These are phyloP conservation scores for Pleurotus tuoliensis DNA, from an alignment of 768 basidiomycete species.

Conservation along the genomic window DNA sequence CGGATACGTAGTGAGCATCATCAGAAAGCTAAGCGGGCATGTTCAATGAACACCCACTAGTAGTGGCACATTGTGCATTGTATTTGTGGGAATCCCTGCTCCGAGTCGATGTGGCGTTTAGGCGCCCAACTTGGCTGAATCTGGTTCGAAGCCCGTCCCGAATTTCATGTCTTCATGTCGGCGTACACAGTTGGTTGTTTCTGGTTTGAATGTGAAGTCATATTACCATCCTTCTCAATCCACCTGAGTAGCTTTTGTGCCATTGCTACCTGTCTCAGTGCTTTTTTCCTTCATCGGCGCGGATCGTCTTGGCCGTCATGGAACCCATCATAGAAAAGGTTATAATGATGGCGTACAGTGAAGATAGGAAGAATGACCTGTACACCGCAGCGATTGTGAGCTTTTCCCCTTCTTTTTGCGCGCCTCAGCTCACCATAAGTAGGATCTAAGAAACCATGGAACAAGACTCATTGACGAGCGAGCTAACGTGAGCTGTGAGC, in stretches of 20 bases:
- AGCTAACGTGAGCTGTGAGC: constrained; percentile 33
- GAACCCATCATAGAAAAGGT: constrained; percentile 23
- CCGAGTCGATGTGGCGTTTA: no score
- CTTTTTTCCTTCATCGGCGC: constrained; percentile 47
- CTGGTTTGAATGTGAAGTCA: neutral
- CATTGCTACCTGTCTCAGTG: constrained; percentile 23
- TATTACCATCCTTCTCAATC: neutral
- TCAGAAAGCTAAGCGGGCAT: no score
- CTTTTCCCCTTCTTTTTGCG: neutral
- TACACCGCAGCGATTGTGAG: constrained; percentile 38
- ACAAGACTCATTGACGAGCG: constrained; percentile 26
- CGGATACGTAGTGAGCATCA: no score
- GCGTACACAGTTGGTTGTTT: neutral
- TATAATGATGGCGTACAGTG: constrained; percentile 15
- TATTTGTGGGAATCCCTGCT: no score
- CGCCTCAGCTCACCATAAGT: neutral
- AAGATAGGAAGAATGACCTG: constrained; percentile 20
- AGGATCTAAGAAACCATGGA: constrained; percentile 49
- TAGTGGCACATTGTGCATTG: no score
- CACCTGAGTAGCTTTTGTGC: neutral
- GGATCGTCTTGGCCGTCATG: constrained; percentile 26
- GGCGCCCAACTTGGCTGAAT: no score
- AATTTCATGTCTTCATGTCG: no score
- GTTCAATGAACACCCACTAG: no score
- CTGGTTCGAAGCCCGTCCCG: no score